These are phyloP conservation scores for Maudiozyma turicensis DNA, from an alignment of 805 yeast species.

Conservation along the genomic window DNA sequence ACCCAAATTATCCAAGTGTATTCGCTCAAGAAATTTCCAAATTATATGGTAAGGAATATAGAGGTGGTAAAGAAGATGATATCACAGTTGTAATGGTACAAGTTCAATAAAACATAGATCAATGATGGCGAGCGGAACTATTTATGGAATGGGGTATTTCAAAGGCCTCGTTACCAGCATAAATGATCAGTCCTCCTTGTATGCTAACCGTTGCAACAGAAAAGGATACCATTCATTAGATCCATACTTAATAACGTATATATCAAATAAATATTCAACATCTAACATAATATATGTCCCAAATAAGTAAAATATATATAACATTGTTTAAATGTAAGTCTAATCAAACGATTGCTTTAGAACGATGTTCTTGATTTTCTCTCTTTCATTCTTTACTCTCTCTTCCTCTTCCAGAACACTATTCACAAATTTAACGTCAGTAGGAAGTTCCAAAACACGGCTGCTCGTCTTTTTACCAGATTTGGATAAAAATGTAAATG, in stretches of 20 bases:
- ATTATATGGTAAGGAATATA: slow-evolving; percentile 31
- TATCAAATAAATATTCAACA: neutral
- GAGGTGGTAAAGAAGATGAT: slow-evolving; percentile 95
- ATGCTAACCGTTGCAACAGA: no score
- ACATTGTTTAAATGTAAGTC: neutral
- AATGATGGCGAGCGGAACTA: no score
- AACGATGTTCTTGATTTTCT: slow-evolving; percentile 48
- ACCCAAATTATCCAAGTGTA: slow-evolving; percentile 69
- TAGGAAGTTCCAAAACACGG: slow-evolving; percentile 42
- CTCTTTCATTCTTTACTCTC: slow-evolving; percentile 42
- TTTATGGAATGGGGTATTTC: no score
- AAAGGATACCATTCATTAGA: no score
- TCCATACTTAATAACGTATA: neutral
- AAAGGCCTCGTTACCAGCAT: no score
- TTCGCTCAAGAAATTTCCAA: slow-evolving; percentile 55
- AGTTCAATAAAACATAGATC: slow-evolving; percentile 32
- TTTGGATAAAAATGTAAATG: slow-evolving; percentile 49
- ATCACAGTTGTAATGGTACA: slow-evolving; percentile 72
- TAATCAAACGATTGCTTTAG: slow-evolving; percentile 30
- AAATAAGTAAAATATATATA: neutral
- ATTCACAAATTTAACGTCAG: slow-evolving; percentile 43
- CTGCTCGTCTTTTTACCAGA: slow-evolving; percentile 39
- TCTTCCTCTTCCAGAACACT: slow-evolving; percentile 43
- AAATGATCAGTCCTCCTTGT: no score
- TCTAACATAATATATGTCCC: neutral